Evolutionary conservation across 2,329 filamentous ascomycete species (phyloP).

Genomic region (Fusarium agapanthi): DNA sequence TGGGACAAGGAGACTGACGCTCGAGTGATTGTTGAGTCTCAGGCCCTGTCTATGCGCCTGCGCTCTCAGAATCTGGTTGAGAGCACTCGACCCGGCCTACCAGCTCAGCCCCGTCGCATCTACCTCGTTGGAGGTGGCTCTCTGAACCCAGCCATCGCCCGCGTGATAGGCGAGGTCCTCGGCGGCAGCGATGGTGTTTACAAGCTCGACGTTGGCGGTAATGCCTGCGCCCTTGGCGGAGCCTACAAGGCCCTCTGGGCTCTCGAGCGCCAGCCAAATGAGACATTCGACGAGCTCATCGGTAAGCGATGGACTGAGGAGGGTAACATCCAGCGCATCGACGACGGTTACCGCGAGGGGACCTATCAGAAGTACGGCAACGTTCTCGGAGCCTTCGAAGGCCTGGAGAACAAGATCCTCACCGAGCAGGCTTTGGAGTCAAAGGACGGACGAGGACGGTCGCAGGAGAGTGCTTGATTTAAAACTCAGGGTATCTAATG

Average conservation of each 20-base stretch:
- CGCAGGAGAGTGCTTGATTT: conserved; percentile 24
- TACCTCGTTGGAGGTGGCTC: conserved; percentile 96
- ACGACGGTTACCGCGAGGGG: conserved; percentile 78
- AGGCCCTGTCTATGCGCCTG: conserved; percentile 88
- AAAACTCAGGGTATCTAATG: conserved; percentile 41
- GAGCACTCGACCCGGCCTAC: conserved; percentile 63
- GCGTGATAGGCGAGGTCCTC: conserved; percentile 85
- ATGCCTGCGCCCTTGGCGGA: conserved; percentile 91
- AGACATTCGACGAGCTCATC: conserved; percentile 91
- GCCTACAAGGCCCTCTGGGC: conserved; percentile 98
- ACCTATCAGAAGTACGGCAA: conserved; percentile 81
- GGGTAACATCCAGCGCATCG: conserved; percentile 82
- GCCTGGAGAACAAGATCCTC: conserved; percentile 76
- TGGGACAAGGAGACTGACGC: conserved; percentile 75
- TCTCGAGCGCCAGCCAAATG: conserved; percentile 70
- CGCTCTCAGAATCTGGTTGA: conserved; percentile 81
- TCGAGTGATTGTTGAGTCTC: conserved; percentile 90
- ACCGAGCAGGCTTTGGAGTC: conserved; percentile 42
- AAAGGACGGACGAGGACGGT: conserved; percentile 6
- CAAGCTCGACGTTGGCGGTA: conserved; percentile 91
- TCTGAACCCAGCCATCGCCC: conserved; percentile 87
- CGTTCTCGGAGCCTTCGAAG: conserved; percentile 78
- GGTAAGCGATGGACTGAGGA: conserved; percentile 86
- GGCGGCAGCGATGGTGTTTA: conserved; percentile 91
- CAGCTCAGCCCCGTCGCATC: conserved; percentile 85